Base-by-base conservation (phyloP, 2,329 filamentous ascomycete genomes). In the Geoglossum cookeanum region DNA sequence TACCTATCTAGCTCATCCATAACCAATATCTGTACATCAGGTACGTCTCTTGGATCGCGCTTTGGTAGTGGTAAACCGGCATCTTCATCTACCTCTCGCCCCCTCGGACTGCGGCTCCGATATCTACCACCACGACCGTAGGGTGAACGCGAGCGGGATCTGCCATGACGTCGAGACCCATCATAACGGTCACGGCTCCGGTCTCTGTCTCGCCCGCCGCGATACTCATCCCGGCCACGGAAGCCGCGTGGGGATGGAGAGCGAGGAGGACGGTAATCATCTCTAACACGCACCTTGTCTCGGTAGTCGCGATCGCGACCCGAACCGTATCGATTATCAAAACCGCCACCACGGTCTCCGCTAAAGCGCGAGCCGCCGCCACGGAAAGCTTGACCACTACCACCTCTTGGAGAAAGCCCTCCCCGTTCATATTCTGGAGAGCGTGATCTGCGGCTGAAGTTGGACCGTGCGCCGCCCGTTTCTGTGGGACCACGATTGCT, bases 1-100 rank as follows among this genome's bases (percentile, higher is more conserved):
- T 60, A 75, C 74, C 71, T 76, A 59, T 84, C 80, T 11, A 94
- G 77, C 62, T 89, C 82, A 61, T 91, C 83, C 49, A 91, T 75
- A 4, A 94, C 78, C 32, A 96, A 79, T 33, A 97, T 80, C 67
- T 96, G 89, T 15, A 96, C 85, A 63, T 97, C 89, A 1, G 91
- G 90, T 27, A 96, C 82, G 61, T 92, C 81, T 58, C 78, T 74
- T 3, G 86, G 81, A 58, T 81, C 79, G 58, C 89, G 78, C 58
- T 82, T 79, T 48, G 88, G 87, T 6, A 94, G 78, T 33, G 85
- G 83, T 11, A 89, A 73, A 39, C 79, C 78, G 44, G 78, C 73
- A 60, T 85, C 80, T 37, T 74, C 71, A 57, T 83, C 77, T 58
- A 74, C 69, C 52, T 76, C 71, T 42, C 77, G 69, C 55, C 75